Percentiles rank a stretch among this genome's conserved stretches.
phyloP scores from a whole-genome alignment of 164 flowering plant species.

The Piper longum region DNA sequence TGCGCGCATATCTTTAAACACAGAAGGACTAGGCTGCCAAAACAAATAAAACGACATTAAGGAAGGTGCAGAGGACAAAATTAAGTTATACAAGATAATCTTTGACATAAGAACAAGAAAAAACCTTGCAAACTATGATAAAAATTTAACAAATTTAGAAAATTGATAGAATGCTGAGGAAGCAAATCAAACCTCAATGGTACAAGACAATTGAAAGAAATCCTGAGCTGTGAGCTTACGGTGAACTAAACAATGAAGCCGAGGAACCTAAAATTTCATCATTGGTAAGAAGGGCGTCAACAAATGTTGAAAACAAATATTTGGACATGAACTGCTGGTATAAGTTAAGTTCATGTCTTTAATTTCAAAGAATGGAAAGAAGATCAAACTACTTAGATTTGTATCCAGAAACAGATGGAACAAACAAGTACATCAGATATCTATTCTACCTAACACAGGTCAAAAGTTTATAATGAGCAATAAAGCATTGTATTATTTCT shows the following conservation, averaged over 20 bases:
- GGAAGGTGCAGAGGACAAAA: background rate
- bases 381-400: background rate
- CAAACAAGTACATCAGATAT: background rate
- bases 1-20: conserved; percentile 48
- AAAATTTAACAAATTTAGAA: background rate
- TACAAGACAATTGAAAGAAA: conserved; percentile 26
- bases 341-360: background rate
- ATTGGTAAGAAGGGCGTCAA: background rate
- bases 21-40: conserved; percentile 38
- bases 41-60: background rate
- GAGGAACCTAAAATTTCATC: conserved; percentile 41
- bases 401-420: background rate
- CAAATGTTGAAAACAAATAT: background rate
- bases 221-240: conserved; percentile 43
- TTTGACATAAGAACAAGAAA: background rate
- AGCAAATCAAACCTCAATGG: conserved; percentile 31
- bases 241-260: conserved; percentile 66
- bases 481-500: background rate
- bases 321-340: background rate
- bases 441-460: background rate
- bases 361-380: background rate
- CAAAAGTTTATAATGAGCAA: too few relatives aligned
- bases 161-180: background rate
- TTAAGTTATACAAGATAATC: background rate
- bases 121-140: too few relatives aligned